Conservation (phyloP, 176 grass and related monocot genomes). For the Avena atlantica region DNA sequence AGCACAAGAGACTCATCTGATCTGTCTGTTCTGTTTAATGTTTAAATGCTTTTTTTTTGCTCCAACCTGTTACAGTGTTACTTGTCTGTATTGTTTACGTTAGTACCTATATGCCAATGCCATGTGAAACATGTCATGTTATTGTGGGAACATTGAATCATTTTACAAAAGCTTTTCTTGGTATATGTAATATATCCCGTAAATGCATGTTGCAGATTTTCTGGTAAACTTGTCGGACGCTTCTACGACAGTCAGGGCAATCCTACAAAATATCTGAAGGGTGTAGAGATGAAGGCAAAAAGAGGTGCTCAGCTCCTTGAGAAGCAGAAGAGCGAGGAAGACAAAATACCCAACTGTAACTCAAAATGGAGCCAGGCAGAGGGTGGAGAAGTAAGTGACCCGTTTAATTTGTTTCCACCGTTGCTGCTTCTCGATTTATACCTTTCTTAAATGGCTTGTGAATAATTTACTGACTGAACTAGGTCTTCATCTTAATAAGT, state of each 20-base stretch:
- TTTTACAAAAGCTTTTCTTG: conserved; percentile 8
- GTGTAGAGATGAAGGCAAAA: conserved; percentile 87
- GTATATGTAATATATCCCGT: not conserved
- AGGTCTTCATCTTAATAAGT: too few species aligned
- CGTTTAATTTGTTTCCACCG: not conserved
- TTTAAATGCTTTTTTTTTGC: not conserved
- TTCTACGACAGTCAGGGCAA: conserved; percentile 89
- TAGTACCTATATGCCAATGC: not conserved
- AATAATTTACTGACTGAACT: not conserved
- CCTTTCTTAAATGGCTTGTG: not conserved
- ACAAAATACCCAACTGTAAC: conserved; percentile 87
- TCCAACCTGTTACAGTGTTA: not conserved
- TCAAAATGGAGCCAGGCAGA: conserved; percentile 94
- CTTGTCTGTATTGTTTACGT: not conserved
- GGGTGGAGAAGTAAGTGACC: conserved; percentile 75
- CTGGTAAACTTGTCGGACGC: conserved; percentile 81
- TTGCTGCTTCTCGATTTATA: not conserved
- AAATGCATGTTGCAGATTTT: conserved; percentile 60
- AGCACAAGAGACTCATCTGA: not conserved
- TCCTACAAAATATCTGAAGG: conserved; percentile 91
- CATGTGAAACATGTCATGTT: conserved; percentile 16
- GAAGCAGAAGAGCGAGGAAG: conserved; percentile 84
- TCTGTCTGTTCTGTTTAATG: not conserved
- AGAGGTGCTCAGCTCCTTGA: conserved; percentile 91
- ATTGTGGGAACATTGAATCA: conserved; percentile 8